Base-by-base conservation (phyloP, 2,329 filamentous ascomycete genomes). In the Fusarium guadeloupense region DNA sequence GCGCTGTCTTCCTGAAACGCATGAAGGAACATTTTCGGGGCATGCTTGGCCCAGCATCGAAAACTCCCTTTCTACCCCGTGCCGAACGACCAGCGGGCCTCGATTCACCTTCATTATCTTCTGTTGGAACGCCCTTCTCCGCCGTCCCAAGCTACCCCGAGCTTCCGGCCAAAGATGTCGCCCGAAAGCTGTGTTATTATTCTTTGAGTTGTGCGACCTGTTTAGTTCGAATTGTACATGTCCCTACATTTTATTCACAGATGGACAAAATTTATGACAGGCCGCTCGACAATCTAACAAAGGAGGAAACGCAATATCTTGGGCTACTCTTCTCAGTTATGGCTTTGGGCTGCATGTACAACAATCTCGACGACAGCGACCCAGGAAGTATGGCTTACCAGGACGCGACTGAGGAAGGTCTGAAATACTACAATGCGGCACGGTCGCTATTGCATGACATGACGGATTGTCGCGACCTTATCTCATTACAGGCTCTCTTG, bases 1-100 rank as follows among this genome's bases (percentile, higher is more conserved):
- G 94, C 4, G 85, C 93, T 37, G 92, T 94, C 61, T 99, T 97
- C 74, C 84, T 97, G 67, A 86, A 87, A 62, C 88, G 91, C 49
- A 89, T 99, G 84, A 89, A 92, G 69, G 91, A 96, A 70, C 90
- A 97, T 71, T 91, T 97, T 65, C 89, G 91, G 38, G 87, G 89
- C 58, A 81, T 95, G 63, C 83, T 95, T 41, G 89, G 89, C 17
- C 84, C 85, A 34, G 83, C 87, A 40, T 81, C 84, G 61, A 81
- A 85, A 68, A 76, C 85, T 59, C 82, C 87, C 16, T 86, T 89
- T 71, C 76, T 89, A 58, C 80, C 84, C 46, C 74, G 81, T 59
- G 72, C 81, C 13, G 80, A 83, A 25, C 77, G 79, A 44, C 77
- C 80, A 19, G 78, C 73, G 37, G 82, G 86, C 59, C 81, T 93